Percentiles rank a stretch among this genome's conserved stretches.
Evolutionary conservation across 371 early-diverging fungal genomes (phyloP).

Genomic region (Apophysomyces trapeziformis): DNA sequence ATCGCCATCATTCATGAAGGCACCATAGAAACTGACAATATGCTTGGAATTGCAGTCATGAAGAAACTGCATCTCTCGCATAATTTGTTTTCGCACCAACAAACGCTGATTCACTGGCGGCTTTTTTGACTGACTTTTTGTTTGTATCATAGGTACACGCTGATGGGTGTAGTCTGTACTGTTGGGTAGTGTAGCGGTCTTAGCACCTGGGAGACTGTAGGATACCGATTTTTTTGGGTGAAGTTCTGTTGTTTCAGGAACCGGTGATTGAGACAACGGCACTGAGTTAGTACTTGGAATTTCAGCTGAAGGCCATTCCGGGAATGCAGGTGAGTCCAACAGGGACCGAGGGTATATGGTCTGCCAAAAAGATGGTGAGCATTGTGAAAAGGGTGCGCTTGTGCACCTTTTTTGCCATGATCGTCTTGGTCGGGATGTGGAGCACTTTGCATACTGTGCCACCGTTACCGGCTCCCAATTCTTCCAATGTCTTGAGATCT

Average conservation of each 20-base stretch:
- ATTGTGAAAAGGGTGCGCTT: background rate
- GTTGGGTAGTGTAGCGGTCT: background rate
- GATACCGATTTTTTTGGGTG: slow-evolving; percentile 23
- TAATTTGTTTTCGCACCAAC: slow-evolving; percentile 70
- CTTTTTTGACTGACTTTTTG: slow-evolving; percentile 12
- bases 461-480: slow-evolving; percentile 83
- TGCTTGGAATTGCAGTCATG: slow-evolving; percentile 77
- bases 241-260: background rate
- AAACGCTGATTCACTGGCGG: slow-evolving; percentile 24
- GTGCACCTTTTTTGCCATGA: slow-evolving; percentile 81
- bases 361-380: slow-evolving; percentile 4
- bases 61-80: slow-evolving; percentile 80
- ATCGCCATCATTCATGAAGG: slow-evolving; percentile 76
- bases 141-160: slow-evolving; percentile 29
- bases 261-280: background rate
- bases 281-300: background rate
- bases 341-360: slow-evolving; percentile 22
- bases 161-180: slow-evolving; percentile 67
- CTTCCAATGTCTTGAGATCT: slow-evolving; percentile 73
- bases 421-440: slow-evolving; percentile 70
- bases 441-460: slow-evolving; percentile 75
- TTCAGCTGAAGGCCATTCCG: slow-evolving; percentile 10
- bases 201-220: slow-evolving; percentile 16
- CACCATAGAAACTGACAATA: slow-evolving; percentile 84
- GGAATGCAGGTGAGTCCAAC: slow-evolving; percentile 30